phyloP scores from a whole-genome alignment of 345 rosid species.

The Kandelia obovata region DNA sequence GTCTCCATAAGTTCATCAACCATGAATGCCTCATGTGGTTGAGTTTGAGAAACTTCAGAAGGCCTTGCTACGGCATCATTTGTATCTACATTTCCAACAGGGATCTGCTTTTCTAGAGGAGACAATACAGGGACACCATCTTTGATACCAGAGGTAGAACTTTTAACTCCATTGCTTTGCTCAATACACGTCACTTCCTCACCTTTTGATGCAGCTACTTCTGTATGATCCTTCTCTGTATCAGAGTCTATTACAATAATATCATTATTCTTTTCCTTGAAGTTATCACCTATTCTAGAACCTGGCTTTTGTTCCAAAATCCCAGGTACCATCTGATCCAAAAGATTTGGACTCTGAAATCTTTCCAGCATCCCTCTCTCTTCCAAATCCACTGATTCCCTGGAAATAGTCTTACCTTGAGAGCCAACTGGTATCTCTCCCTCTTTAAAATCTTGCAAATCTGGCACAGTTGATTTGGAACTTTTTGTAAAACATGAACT shows the following conservation, averaged over 20 bases:
- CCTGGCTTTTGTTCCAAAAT: not conserved
- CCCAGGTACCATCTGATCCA: not conserved
- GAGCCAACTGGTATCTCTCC: not conserved
- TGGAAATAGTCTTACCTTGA: no score
- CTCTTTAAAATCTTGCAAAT: not conserved
- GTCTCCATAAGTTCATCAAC: not conserved
- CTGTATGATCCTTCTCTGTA: not conserved
- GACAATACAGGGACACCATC: constrained; percentile 3
- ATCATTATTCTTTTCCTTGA: not conserved
- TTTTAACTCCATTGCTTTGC: not conserved
- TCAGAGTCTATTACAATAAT: constrained; percentile 1
- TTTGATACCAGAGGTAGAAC: not conserved
- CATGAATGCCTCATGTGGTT: not conserved
- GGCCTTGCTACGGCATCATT: not conserved
- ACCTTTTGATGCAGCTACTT: not conserved
- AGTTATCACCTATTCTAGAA: not conserved
- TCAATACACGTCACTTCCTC: not conserved
- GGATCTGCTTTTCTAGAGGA: constrained; percentile 10
- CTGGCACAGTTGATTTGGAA: not conserved
- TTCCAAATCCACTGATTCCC: not conserved
- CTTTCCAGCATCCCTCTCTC: not conserved
- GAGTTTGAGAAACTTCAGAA: constrained; percentile 12
- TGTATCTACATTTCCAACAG: not conserved
- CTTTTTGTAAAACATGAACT: no score
- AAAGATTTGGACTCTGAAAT: not conserved